phyloP scores from a whole-genome alignment of 2,329 filamentous ascomycete genomes.

The Colletotrichum liriopes region DNA sequence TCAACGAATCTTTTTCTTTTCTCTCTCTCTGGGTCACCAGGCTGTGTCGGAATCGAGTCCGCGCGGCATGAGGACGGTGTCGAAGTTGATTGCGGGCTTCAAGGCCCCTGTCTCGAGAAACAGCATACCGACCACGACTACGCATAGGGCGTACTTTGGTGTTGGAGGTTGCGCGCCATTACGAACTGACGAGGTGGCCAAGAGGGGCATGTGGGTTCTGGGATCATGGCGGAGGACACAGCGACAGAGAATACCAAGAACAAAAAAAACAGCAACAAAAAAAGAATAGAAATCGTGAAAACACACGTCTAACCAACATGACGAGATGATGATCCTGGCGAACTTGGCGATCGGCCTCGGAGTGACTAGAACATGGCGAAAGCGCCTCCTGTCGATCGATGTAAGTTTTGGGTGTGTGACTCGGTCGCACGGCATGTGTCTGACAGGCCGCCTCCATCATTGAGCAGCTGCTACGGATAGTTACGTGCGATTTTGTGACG shows the following conservation, averaged over 20 bases:
- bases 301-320: background rate
- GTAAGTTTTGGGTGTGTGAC: background rate
- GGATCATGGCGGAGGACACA: background rate
- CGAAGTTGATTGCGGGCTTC: background rate
- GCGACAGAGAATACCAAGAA: background rate
- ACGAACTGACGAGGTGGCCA: background rate
- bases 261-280: background rate
- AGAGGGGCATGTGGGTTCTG: background rate
- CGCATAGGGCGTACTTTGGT: background rate
- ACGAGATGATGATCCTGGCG: background rate
- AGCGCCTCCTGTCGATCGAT: background rate
- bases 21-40: background rate
- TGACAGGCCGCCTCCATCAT: background rate
- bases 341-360: background rate
- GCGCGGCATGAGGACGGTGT: constrained; percentile 5
- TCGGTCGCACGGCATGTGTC: background rate
- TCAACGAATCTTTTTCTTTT: constrained; percentile 5
- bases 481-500: background rate
- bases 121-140: background rate
- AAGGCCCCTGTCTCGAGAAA: background rate
- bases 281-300: background rate
- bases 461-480: background rate
- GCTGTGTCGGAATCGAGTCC: constrained; percentile 2
- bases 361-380: background rate
- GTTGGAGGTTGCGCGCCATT: background rate